Base-by-base conservation (phyloP, 495 filamentous ascomycete species). In the Penicillium goetzii region DNA sequence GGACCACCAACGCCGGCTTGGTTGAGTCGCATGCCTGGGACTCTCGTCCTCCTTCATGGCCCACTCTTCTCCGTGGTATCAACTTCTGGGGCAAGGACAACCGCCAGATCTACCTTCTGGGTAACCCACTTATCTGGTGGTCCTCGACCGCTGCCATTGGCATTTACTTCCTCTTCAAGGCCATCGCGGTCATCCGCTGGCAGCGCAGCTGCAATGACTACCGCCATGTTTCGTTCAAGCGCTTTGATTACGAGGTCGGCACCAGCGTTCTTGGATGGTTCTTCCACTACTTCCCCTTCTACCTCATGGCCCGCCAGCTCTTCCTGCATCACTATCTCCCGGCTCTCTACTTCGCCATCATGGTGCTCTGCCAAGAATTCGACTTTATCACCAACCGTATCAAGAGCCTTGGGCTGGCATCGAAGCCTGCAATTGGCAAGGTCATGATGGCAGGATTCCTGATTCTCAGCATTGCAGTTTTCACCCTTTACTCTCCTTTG, bases 301-400 rank as follows among this genome's bases (percentile, higher is more conserved):
- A 85, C 76, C 86, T 98, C 34, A 99, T 99, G 95, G 91, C 93
- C 60, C 91, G 95, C 63, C 95, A 99, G 76, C 86, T 99, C 43
- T 99, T 99, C 85, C 78, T 99, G 53, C 95, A 99, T 75, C 95
- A 99, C 72, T 99, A 99, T 69, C 89, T 99, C 58, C 95, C 95
- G 1, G 95, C 95, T 2, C 86, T 99, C 15, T 96, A 97, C 78
- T 98, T 98, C 71, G 92, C 91, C 60, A 87, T 99, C 68, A 88
- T 98, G 53, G 85, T 90, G 1, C 82, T 97, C 30, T 95, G 89
- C 76, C 95, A 98, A 73, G 84, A 90, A 45, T 92, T 90, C 74
- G 95, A 98, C 77, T 97, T 96, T 71, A 70, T 88, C 32, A 86
- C 88, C 21, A 85, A 83, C 61, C 88, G 96, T 54, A 81, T 96